Base-by-base conservation (phyloP, 2,329 filamentous ascomycete genomes). In the Paraphaeosphaeria sporulosa region DNA sequence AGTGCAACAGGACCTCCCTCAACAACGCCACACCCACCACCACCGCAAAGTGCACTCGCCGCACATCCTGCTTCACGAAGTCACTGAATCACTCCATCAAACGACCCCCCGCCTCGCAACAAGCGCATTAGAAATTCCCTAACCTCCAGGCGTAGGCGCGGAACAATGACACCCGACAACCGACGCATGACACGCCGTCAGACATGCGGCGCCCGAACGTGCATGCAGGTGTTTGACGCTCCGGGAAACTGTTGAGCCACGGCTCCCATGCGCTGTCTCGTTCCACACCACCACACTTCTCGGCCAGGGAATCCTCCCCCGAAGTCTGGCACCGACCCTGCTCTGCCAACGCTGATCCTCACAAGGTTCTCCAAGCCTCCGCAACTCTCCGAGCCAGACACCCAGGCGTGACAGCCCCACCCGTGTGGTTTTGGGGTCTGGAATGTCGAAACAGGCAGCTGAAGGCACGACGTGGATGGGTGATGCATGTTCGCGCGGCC, bases 151-250 rank as follows among this genome's bases (percentile, higher is more conserved):
- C 49, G 30, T n/a, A 34, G 17, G 21, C 19, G 1, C 13, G 36
- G 27, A 52, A 30, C 49, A 52, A 42, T 52, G 36, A 52, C 49
- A 52, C 27, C 21, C 27, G 34, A 52, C 49, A 30, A 21, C 42
- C 30, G 49, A 42, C 49, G 49, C 34, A 42, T 15, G 44, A 47
- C 44, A 47, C 49, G 21, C 36, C 49, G 36, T 42, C 49, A 52
- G n/a, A 40, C 49, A 52, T 27, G 49, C 21, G 36, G 36, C 48
- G 38, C 30, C 23, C 23, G 9, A 52, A 13, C 27, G 48, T 38
- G 48, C 48, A 36, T n/a, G 32, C 32, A 36, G 34, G 34, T 52
- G 49, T 52, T 52, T 52, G 49, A 52, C 36, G 36, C 49, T 52
- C n/a, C 49, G 13, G 13, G 13, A 42, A 52, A 30, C 36, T 42